These are phyloP conservation scores for Drosera spatulata DNA, from an alignment of 179 eudicot genomes.

Conservation along the genomic window DNA sequence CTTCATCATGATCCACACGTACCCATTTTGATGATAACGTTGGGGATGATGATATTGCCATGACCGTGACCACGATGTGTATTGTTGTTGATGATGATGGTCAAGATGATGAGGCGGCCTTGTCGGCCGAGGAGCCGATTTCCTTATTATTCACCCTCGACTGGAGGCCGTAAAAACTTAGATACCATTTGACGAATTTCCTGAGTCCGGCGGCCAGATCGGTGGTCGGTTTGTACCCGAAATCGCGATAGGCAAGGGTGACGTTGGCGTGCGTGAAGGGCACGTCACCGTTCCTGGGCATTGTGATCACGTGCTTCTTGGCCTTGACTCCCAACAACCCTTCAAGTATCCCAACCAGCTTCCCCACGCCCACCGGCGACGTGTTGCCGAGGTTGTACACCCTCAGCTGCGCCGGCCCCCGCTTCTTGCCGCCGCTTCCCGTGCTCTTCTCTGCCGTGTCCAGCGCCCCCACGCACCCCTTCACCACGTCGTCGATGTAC, in stretches of 20 bases:
- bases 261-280: constrained; percentile 68
- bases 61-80: no score
- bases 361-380: constrained; percentile 46
- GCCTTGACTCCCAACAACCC: constrained; percentile 36
- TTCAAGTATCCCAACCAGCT: constrained; percentile 39
- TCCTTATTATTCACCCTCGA: constrained; percentile 9
- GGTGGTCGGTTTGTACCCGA: constrained; percentile 51
- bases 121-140: no score
- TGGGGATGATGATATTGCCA: no score
- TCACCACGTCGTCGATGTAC: constrained; percentile 51
- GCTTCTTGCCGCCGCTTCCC: constrained; percentile 61
- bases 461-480: constrained; percentile 54
- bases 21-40: no score
- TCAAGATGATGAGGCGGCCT: no score
- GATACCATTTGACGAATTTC: constrained; percentile 64
- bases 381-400: constrained; percentile 62
- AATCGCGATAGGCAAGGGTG: constrained; percentile 40
- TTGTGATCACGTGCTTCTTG: constrained; percentile 43
- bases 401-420: constrained; percentile 48
- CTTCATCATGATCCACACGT: no score
- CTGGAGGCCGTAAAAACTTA: constrained; percentile 45
- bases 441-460: constrained; percentile 76
- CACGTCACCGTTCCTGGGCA: constrained; percentile 70
- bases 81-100: no score
- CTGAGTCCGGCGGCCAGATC: constrained; percentile 46